Evolutionary conservation across 2,329 filamentous ascomycete genomes (phyloP).

Genomic region (Aspergillus versicolor): DNA sequence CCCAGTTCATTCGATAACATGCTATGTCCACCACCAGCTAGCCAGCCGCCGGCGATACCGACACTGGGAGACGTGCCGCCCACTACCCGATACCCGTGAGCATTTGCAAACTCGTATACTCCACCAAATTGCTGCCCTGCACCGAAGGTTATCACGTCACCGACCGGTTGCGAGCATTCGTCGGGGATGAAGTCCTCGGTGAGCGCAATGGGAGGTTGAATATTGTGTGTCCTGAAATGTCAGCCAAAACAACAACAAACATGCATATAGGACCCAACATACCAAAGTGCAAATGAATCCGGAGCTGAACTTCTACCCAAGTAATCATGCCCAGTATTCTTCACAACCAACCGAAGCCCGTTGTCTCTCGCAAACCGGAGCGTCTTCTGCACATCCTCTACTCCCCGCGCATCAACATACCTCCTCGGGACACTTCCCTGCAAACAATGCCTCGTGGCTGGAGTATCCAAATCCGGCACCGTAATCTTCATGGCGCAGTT

Average conservation of each 20-base stretch:
- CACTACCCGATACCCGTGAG: conserved; percentile 7
- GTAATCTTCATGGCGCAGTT: conserved; percentile 1
- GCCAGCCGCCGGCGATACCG: conserved; percentile 12
- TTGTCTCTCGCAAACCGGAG: conserved; percentile 4
- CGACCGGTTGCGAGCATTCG: not conserved
- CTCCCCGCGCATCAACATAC: conserved; percentile 10
- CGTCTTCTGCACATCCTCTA: conserved; percentile 9
- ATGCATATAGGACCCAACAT: not conserved
- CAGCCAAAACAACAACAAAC: not conserved
- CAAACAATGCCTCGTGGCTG: not conserved
- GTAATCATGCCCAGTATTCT: conserved; percentile 15
- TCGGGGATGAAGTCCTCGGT: conserved; percentile 2
- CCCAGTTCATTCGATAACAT: conserved; percentile 11
- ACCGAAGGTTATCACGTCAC: conserved; percentile 8
- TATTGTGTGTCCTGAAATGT: conserved; percentile 6
- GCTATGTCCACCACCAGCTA: conserved; percentile 12
- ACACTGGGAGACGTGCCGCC: conserved; percentile 7
- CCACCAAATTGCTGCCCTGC: conserved; percentile 11
- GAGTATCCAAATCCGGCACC: conserved; percentile 2
- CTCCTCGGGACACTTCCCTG: conserved; percentile 10
- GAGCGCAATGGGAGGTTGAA: conserved; percentile 11
- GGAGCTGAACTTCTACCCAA: conserved; percentile 8
- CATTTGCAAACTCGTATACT: conserved; percentile 10
- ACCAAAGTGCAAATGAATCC: conserved; percentile 11
- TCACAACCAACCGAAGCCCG: conserved; percentile 6